phyloP scores from a whole-genome alignment of 2,329 filamentous ascomycete species.

The Xylaria sp. region DNA sequence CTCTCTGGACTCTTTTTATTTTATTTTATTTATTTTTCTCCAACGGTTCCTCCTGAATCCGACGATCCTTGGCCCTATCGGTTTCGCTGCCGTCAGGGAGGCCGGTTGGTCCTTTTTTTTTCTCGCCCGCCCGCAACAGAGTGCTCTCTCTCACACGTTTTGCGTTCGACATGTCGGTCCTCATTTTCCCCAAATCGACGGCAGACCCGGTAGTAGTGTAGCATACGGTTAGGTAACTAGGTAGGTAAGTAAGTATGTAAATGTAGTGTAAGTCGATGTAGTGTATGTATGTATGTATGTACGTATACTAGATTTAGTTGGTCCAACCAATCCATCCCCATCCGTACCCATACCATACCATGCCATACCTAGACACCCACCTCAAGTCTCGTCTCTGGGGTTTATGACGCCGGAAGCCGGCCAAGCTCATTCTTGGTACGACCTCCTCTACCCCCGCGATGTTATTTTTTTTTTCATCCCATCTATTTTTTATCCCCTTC shows the following conservation, averaged over 20 bases:
- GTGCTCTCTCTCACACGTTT: slow-evolving; percentile 43
- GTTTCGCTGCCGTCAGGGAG: slow-evolving; percentile 35
- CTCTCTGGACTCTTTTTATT: background rate
- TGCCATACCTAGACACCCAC: background rate
- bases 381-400: slow-evolving; percentile 33
- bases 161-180: slow-evolving; percentile 46
- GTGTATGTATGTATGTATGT: too few relatives aligned
- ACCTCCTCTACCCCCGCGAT: slow-evolving; percentile 28
- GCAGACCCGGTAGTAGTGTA: slow-evolving; percentile 15
- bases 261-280: too few relatives aligned
- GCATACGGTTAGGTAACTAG: background rate
- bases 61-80: slow-evolving; percentile 35
- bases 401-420: slow-evolving; percentile 46
- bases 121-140: slow-evolving; percentile 11
- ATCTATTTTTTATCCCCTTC: slow-evolving; percentile 26
- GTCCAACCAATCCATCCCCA: slow-evolving; percentile 43
- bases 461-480: slow-evolving; percentile 25
- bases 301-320: background rate
- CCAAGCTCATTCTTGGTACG: slow-evolving; percentile 37
- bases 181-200: slow-evolving; percentile 45
- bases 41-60: slow-evolving; percentile 31
- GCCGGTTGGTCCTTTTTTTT: background rate
- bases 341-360: too few relatives aligned
- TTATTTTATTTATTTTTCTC: slow-evolving; percentile 12
- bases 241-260: background rate